Evolutionary conservation across 2,329 filamentous ascomycete species (phyloP).

Genomic region (Tolypocladium amazonense): DNA sequence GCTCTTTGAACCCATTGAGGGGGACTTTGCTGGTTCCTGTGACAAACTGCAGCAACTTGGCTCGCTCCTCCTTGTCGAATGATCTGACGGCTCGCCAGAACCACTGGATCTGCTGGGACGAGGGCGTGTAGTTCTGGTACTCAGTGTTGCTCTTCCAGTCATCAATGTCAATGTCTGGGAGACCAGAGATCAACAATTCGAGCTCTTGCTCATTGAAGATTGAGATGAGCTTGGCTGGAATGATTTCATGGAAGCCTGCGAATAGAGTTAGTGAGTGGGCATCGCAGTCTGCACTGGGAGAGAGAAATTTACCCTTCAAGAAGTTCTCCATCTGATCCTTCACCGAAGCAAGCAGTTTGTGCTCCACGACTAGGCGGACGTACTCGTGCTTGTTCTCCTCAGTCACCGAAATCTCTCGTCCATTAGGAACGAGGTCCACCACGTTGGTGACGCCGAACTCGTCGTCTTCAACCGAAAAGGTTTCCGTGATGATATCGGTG

Average conservation of each 20-base stretch:
- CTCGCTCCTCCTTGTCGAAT: constrained; percentile 97
- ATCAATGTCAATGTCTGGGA: constrained; percentile 94
- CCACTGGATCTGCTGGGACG: constrained; percentile 96
- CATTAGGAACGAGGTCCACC: constrained; percentile 78
- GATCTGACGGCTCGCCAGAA: constrained; percentile 97
- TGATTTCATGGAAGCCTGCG: constrained; percentile 91
- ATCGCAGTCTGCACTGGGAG: neutral
- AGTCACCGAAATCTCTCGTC: constrained; percentile 85
- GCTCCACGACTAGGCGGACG: constrained; percentile 86
- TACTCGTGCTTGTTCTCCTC: constrained; percentile 99
- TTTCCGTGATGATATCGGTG: constrained; percentile 93
- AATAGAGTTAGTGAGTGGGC: constrained; percentile 1
- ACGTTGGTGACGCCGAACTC: constrained; percentile 84
- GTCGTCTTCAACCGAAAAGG: constrained; percentile 88
- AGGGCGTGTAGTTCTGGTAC: constrained; percentile 93
- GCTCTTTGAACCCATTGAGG: constrained; percentile 95
- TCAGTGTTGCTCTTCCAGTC: constrained; percentile 99
- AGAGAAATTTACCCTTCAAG: constrained; percentile 53
- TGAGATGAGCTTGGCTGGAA: constrained; percentile 82
- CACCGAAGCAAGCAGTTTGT: constrained; percentile 83
- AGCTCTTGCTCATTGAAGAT: constrained; percentile 99
- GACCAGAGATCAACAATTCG: constrained; percentile 88
- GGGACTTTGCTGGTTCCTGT: constrained; percentile 98
- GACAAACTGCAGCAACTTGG: constrained; percentile 94
- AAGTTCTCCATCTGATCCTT: constrained; percentile 92